Evolutionary conservation across 495 filamentous ascomycete species (phyloP).

Genomic region (Articulospora tetracladia): DNA sequence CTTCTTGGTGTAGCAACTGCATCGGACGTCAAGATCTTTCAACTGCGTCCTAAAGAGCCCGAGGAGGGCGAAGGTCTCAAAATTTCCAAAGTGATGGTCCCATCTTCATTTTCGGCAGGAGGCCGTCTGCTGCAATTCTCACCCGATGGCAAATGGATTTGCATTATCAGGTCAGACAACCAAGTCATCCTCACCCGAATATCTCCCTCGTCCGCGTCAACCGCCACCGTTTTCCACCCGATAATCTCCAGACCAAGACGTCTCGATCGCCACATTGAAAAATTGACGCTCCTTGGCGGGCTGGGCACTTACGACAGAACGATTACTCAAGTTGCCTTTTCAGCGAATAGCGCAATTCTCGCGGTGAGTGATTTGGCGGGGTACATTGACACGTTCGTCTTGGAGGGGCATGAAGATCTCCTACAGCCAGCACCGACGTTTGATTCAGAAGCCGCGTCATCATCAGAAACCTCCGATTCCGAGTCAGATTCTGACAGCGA

Average conservation of each 20-base stretch:
- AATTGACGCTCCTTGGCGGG: slow-evolving; percentile 57
- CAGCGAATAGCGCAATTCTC: slow-evolving; percentile 73
- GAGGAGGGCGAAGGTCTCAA: slow-evolving; percentile 52
- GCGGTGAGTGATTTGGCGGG: slow-evolving; percentile 79
- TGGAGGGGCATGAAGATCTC: slow-evolving; percentile 51
- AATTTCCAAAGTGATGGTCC: slow-evolving; percentile 64
- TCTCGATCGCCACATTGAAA: slow-evolving; percentile 49
- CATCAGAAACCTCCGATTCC: slow-evolving; percentile 26
- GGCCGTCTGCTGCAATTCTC: slow-evolving; percentile 74
- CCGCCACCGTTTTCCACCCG: slow-evolving; percentile 27
- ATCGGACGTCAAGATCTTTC: slow-evolving; percentile 76
- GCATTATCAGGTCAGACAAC: slow-evolving; percentile 75
- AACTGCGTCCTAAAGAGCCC: slow-evolving; percentile 41
- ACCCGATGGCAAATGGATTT: slow-evolving; percentile 69
- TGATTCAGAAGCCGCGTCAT: slow-evolving; percentile 19
- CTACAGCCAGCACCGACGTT: slow-evolving; percentile 19
- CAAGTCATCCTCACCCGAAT: slow-evolving; percentile 68
- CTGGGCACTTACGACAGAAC: slow-evolving; percentile 75
- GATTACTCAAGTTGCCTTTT: slow-evolving; percentile 74
- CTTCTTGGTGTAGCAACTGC: slow-evolving; percentile 74
- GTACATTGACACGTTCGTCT: slow-evolving; percentile 79
- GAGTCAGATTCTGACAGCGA: slow-evolving; percentile 45
- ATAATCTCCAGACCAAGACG: slow-evolving; percentile 52
- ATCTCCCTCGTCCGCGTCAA: slow-evolving; percentile 41
- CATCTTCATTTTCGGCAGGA: slow-evolving; percentile 41